phyloP scores from a whole-genome alignment of 139 green algal genomes.

The Zygnema circumcarinatum region DNA sequence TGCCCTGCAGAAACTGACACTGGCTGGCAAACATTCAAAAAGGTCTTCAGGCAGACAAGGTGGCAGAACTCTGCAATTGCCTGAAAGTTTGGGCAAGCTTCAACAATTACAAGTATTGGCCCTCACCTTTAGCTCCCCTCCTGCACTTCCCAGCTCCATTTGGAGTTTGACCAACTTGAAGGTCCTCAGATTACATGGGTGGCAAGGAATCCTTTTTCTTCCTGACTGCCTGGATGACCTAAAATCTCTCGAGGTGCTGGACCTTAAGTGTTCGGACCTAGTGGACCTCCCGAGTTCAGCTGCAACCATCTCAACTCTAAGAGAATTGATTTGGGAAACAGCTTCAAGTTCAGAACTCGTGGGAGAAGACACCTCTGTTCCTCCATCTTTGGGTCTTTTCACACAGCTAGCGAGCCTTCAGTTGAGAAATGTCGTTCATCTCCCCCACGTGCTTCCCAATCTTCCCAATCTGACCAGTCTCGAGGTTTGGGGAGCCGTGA shows the following conservation, averaged over 20 bases:
- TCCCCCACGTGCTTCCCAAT: neutral
- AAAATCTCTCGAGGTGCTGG: neutral
- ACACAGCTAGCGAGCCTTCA: neutral
- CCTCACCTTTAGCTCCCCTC: constrained; percentile 9
- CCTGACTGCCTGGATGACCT: constrained; percentile 39
- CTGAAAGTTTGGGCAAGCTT: constrained; percentile 16
- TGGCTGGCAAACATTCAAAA: neutral
- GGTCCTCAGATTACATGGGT: constrained; percentile 12
- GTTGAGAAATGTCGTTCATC: constrained; percentile 12
- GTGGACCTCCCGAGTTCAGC: constrained; percentile 20
- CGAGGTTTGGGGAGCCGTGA: constrained; percentile 16
- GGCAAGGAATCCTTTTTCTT: constrained; percentile 30
- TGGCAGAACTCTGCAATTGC: constrained; percentile 9
- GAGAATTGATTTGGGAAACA: constrained; percentile 26
- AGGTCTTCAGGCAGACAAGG: neutral
- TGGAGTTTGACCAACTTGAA: constrained; percentile 33
- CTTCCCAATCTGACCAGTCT: constrained; percentile 19
- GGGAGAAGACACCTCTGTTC: constrained; percentile 4
- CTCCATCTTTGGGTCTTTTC: constrained; percentile 8
- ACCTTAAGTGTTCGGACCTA: constrained; percentile 21
- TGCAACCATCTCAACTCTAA: neutral
- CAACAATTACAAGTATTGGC: neutral
- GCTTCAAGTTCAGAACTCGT: neutral
- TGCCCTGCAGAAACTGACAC: constrained; percentile 1
- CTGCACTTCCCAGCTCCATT: constrained; percentile 5